These are phyloP conservation scores for Solanum microdontum DNA, from an alignment of 257 asterid species.

Conservation along the genomic window DNA sequence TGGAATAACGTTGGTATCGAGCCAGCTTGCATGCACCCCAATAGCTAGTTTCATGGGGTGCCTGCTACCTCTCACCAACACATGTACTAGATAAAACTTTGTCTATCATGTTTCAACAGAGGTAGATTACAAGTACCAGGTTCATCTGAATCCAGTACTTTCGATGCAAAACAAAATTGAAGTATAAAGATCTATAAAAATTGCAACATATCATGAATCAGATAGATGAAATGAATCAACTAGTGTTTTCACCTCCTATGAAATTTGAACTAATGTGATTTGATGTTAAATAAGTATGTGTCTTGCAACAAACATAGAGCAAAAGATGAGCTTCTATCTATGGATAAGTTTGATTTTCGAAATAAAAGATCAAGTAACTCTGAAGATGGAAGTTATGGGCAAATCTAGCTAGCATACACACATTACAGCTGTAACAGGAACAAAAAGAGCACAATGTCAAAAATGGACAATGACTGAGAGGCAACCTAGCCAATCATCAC, in stretches of 20 bases:
- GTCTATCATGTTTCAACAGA: no score
- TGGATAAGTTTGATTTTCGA: not conserved
- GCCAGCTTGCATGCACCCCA: not conserved
- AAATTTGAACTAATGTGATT: not conserved
- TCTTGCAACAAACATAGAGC: not conserved
- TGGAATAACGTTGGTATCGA: not conserved
- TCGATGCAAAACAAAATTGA: not conserved
- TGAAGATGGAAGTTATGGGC: not conserved
- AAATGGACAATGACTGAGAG: constrained; percentile 14
- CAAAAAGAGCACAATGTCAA: constrained; percentile 18
- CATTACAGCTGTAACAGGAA: constrained; percentile 30
- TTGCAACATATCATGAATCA: not conserved
- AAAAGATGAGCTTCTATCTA: not conserved
- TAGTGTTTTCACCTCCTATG: not conserved
- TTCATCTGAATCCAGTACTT: not conserved
- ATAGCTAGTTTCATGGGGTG: not conserved
- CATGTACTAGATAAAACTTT: not conserved
- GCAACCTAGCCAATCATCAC: constrained; percentile 40
- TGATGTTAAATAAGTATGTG: not conserved
- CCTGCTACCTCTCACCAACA: not conserved
- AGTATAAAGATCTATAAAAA: not conserved
- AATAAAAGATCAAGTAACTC: not conserved
- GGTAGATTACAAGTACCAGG: not conserved
- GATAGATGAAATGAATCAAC: not conserved
- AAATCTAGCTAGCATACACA: constrained; percentile 14